These are phyloP conservation scores for Sesbania bispinosa DNA, from an alignment of 306 rosid species.

Conservation along the genomic window DNA sequence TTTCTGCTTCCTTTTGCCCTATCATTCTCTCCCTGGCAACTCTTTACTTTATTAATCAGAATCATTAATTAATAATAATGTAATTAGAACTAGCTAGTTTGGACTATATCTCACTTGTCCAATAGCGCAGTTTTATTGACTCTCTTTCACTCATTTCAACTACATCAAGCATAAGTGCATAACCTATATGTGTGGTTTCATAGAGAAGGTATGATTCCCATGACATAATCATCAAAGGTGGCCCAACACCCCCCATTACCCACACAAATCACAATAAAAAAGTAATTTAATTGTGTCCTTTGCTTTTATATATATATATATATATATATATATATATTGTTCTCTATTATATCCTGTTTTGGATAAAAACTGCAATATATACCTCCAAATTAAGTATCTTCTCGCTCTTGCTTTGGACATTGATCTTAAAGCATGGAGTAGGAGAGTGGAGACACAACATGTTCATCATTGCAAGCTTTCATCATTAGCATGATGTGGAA, in stretches of 20 bases:
- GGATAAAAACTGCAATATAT: slow-evolving; percentile 23
- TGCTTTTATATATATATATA: too few relatives aligned
- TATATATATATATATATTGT: too few relatives aligned
- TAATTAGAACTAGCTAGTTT: slow-evolving; percentile 9
- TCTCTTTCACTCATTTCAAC: slow-evolving; percentile 1
- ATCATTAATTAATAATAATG: slow-evolving; percentile 20
- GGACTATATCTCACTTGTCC: neutral
- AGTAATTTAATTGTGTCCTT: neutral
- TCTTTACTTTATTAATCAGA: slow-evolving; percentile 8
- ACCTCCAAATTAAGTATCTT: slow-evolving; percentile 19
- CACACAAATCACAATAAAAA: neutral
- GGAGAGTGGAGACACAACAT: slow-evolving; percentile 35
- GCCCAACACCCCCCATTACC: neutral
- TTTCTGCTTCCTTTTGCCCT: slow-evolving; percentile 30
- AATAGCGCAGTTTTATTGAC: neutral
- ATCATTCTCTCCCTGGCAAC: slow-evolving; percentile 20
- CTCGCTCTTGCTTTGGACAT: slow-evolving; percentile 9
- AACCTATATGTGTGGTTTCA: neutral
- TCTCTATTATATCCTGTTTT: neutral
- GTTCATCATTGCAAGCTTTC: slow-evolving; percentile 24
- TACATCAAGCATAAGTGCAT: neutral
- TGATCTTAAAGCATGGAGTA: slow-evolving; percentile 22
- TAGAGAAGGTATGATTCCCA: slow-evolving; percentile 13
- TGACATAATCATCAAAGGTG: slow-evolving; percentile 27
- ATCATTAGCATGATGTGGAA: slow-evolving; percentile 27